Evolutionary conservation across 2,329 filamentous ascomycete species (phyloP), one percentile per base, ranked within the genome.

Genomic region (Aureobasidium subglaciale): DNA sequence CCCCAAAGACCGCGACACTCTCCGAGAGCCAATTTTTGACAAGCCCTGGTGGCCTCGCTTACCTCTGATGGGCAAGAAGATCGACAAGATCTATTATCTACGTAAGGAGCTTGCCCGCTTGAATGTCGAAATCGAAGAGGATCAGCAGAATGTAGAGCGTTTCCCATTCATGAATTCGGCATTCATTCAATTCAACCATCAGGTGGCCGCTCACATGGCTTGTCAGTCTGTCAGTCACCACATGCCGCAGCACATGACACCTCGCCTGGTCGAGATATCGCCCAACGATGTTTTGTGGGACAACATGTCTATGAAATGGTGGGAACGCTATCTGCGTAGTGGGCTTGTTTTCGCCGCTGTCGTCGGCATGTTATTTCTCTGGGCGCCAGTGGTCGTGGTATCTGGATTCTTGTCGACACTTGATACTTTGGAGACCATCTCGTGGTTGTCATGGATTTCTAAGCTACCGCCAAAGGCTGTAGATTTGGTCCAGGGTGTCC

Each of bases 101-200:
- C 87, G 93, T 3, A 83, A 85, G 60, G 87, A 97, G 68, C 71
- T 99, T 25, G 91, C 93, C 16, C 83, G 88, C 13, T 76, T 97
- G 16, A 99, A 97, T 62, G 67, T 91, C 52, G 91, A 97, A 67
- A 96, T 99, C 54, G 91, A 96, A 63, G 76, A 86, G 41, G 93
- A 97, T 62, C 93, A 99, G 68, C 80, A 86, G 53, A 79, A 93
- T 46, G 86, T 88, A 0, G 91, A 96, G 62, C 83, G 86, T 4
- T 97, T 90, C 60, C 91, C 92, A 0, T 73, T 91, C 43, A 95
- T 96, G 90, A 96, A 88, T 65, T 96, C 92, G 1, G 93, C 93
- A 0, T 99, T 99, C 63, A 90, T 99, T 59, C 93, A 99, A 68
- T 99, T 99, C 78, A 96, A 99, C 66, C 87, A 96, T 66, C 93